Evolutionary conservation across 257 asterid species (phyloP), one percentile per base, ranked within the genome.

Genomic region (Forsythia viridissima): DNA sequence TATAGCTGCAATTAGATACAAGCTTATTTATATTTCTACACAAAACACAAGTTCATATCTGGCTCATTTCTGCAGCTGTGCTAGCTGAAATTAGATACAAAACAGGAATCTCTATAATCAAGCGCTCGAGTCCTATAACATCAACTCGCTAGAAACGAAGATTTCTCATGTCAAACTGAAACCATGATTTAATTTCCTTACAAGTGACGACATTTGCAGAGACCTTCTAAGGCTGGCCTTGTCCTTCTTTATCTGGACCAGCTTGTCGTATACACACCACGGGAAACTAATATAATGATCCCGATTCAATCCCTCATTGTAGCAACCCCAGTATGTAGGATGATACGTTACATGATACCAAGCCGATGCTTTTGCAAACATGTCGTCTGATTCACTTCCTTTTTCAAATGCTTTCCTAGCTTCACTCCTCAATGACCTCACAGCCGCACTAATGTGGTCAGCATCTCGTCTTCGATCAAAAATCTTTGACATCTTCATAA

Each of bases 271-370:
- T 13, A 93, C 88, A 67, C 98, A 93, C 98, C 98, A 94, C 0
- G 97, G 97, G 55, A 93, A 94, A 76, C 98, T 94, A 48, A 91
- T 85, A 73, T 82, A 91, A 39, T 92, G 98, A 80, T 84, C 92
- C 82, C 95, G 87, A 12, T 82, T 80, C 85, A 86, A 12, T 34
- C 89, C 97, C 71, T 78, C 88, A 4, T 90, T 91, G 82, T 94
- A 94, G 46, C 51, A 36, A 46, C 92, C 97, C 92, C 93, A 92
- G 55, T 42, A 91, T 30, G 63, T 83, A 13, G 78, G 89, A 82
- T 92, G 93, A 81, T 94, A 94, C 0, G 96, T 82, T 70, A 94
- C 98, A 16, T 90, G 90, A 81, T 94, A 94, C 98, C 99, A 93
- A 15, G 98, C 97, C 0, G 97, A 92, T 1, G 97, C 99, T 85